A percentile compares a stretch with the other conserved stretches of the same genome.
Evolutionary conservation across 2,329 filamentous ascomycete genomes (phyloP).

Genomic region (Pestalotiopsis sp.): DNA sequence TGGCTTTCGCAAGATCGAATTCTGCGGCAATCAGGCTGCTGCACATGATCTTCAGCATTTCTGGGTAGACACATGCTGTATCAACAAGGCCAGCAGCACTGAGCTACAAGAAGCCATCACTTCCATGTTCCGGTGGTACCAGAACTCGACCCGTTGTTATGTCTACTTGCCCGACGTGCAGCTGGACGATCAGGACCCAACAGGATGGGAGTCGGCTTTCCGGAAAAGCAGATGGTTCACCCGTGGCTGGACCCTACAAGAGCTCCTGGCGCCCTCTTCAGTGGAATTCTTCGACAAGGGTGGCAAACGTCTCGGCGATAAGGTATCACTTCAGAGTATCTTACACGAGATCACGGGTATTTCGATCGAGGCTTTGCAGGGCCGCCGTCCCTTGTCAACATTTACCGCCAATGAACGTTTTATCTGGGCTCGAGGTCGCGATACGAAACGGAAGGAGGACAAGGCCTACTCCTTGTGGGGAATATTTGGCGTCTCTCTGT

Average conservation of each 20-base stretch:
- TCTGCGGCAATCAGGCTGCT: neutral
- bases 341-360: neutral
- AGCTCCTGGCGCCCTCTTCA: neutral
- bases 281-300: slow-evolving; percentile 6
- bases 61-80: slow-evolving; percentile 9
- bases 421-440: neutral
- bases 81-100: slow-evolving; percentile 20
- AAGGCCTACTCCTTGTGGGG: neutral
- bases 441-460: neutral
- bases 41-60: neutral
- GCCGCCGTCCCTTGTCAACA: neutral
- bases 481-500: neutral
- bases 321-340: neutral
- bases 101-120: slow-evolving; percentile 25
- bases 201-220: neutral
- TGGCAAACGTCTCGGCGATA: neutral
- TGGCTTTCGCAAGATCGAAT: neutral
- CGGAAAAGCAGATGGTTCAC: neutral
- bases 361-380: neutral
- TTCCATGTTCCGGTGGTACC: slow-evolving; percentile 23
- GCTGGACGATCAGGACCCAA: neutral
- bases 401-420: neutral
- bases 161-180: slow-evolving; percentile 20
- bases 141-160: slow-evolving; percentile 20
- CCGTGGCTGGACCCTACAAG: slow-evolving; percentile 8